Base-by-base conservation (phyloP, 441 rosid species). In the Capsella rubella region DNA sequence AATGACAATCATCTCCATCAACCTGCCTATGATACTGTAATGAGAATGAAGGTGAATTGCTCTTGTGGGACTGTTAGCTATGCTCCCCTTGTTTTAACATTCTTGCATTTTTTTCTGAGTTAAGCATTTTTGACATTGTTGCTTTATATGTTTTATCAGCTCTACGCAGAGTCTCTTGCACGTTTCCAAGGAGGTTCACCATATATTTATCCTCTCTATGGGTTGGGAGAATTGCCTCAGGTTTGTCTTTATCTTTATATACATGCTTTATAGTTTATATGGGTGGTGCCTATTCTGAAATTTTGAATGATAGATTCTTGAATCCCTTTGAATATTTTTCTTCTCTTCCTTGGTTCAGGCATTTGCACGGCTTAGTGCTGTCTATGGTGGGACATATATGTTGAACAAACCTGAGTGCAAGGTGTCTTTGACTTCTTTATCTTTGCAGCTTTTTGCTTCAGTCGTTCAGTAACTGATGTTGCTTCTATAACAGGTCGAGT, bases 341-440 rank as follows among this genome's bases (percentile, higher is more conserved):
- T 57, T 75, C 51, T 64, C 59, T 52, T 69, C 54, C 52, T 15
- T 42, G 58, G 43, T 32, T 70, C 76, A 87, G 95, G 92, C 90
- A 53, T 89, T 89, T 71, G 95, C 95, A 43, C 89, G 94, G 46
- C 83, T 89, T 58, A 89, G 94, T 78, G 94, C 94, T 32, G 94
- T 89, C 56, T 89, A 87, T 66, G 95, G 95, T 63, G 92, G 95
- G 64, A 89, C 95, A 6, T 87, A 89, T 81, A 89, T 89, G 95
- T 80, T 89, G 51, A 84, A 81, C 87, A 89, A 87, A 78, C 89
- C 92, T 39, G 87, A 86, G 52, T 89, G 95, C 72, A 89, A 87
- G 91, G 94, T 85, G 51, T 8, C 35, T 43, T 34, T 35, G 49
- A 16, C 69, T 58, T 58, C 43, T 35, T 52, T 28, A 34, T 56